Evolutionary conservation across 306 rosid species (phyloP).

Genomic region (Boehmeria nivea): DNA sequence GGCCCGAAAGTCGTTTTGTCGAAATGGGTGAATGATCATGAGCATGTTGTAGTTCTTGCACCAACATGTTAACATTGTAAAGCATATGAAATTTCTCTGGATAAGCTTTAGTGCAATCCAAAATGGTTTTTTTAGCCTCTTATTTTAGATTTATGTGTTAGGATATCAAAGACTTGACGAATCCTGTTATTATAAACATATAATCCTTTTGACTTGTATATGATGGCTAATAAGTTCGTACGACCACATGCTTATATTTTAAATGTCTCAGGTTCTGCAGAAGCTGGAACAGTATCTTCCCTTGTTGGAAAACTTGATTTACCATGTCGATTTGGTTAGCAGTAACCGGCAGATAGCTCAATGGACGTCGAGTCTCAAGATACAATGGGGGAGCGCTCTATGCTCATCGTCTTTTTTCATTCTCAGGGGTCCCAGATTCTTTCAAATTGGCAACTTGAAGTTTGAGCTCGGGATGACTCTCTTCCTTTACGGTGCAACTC

Average conservation of each 20-base stretch:
- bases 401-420: constrained; percentile 48
- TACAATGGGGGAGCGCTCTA: constrained; percentile 63
- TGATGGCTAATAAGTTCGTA: background rate
- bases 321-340: constrained; percentile 24
- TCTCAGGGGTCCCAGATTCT: constrained; percentile 46
- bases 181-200: background rate
- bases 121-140: too few relatives aligned
- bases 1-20: too few relatives aligned
- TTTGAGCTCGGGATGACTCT: constrained; percentile 66
- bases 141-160: too few relatives aligned
- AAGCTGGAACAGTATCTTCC: constrained; percentile 65
- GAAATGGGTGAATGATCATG: too few relatives aligned
- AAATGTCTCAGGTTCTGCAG: constrained; percentile 50
- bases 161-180: too few relatives aligned
- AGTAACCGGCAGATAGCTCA: constrained; percentile 21
- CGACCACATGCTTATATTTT: constrained; percentile 8
- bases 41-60: too few relatives aligned
- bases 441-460: constrained; percentile 45
- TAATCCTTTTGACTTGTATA: background rate
- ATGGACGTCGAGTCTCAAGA: constrained; percentile 44
- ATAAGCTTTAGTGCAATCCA: too few relatives aligned
- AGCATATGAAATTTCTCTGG: too few relatives aligned
- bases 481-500: constrained; percentile 60
- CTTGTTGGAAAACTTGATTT: constrained; percentile 52
- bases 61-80: too few relatives aligned